Evolutionary conservation across 768 basidiomycete species (phyloP).

Genomic region (Trametes meyenii): DNA sequence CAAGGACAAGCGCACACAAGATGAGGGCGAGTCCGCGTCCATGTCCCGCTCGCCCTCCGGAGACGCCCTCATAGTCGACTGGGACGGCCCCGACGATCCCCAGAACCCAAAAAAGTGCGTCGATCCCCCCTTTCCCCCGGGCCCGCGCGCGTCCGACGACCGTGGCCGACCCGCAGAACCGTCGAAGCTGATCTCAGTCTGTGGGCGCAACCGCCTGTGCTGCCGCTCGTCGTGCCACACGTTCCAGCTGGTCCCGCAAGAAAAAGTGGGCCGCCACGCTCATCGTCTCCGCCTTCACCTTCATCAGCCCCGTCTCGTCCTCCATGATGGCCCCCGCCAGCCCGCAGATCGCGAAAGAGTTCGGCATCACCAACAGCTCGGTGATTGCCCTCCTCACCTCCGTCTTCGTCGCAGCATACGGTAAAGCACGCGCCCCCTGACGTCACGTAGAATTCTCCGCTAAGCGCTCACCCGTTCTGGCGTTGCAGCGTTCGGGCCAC

Average conservation of each 20-base stretch:
- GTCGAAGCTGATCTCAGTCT: neutral
- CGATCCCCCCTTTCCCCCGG: neutral
- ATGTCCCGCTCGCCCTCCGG: neutral
- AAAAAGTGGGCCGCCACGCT: constrained; percentile 67
- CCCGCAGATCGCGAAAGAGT: constrained; percentile 49
- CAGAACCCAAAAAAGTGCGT: constrained; percentile 39
- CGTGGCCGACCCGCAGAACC: too few species aligned
- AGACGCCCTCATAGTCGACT: constrained; percentile 33
- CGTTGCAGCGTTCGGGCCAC: constrained; percentile 47
- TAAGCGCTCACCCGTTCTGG: neutral
- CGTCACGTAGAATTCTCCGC: too few species aligned
- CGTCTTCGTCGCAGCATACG: constrained; percentile 59
- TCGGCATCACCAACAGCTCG: constrained; percentile 53
- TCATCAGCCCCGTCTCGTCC: constrained; percentile 69
- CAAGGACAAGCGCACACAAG: neutral
- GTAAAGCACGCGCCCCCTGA: constrained; percentile 37
- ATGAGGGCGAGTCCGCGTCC: neutral
- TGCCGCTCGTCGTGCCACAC: neutral
- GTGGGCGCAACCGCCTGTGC: neutral
- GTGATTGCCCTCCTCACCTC: constrained; percentile 61
- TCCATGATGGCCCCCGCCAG: constrained; percentile 73
- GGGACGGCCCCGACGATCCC: constrained; percentile 42
- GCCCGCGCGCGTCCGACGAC: neutral
- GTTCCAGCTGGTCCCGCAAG: constrained; percentile 55
- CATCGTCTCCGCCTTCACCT: constrained; percentile 69